Conservation (phyloP, 2,329 filamentous ascomycete species). For the Elsinoe ampelina region DNA sequence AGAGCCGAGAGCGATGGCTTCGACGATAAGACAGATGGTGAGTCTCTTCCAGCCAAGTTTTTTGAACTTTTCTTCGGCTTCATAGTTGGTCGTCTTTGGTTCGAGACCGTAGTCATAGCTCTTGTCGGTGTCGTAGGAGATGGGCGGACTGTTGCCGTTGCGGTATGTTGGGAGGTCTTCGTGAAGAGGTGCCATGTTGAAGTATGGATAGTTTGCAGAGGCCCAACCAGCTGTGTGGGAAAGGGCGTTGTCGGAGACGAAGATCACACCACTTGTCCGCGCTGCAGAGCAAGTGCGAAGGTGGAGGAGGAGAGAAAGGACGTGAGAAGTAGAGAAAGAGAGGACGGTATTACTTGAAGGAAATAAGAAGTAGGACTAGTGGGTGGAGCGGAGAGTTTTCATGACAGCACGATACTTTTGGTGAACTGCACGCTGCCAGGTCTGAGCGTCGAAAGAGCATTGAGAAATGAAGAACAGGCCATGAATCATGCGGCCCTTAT, state of each 20-base stretch:
- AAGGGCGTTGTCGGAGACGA: too few relatives aligned
- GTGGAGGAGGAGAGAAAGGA: neutral
- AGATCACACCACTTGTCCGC: neutral
- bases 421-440: neutral
- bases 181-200: neutral
- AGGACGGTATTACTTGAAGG: neutral
- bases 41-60: conserved; percentile 40
- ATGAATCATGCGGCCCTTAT: neutral
- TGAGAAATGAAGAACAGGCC: neutral
- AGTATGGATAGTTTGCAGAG: too few relatives aligned
- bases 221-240: too few relatives aligned
- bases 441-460: neutral
- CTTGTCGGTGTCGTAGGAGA: conserved; percentile 23
- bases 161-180: neutral
- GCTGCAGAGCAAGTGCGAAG: neutral
- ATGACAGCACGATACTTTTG: neutral
- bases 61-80: conserved; percentile 32
- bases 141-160: neutral
- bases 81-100: conserved; percentile 24
- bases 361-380: neutral
- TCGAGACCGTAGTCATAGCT: conserved; percentile 22
- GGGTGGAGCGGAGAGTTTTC: neutral
- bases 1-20: conserved; percentile 50
- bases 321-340: neutral
- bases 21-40: conserved; percentile 45